phyloP scores from a whole-genome alignment of 176 grass and related monocot species.

The Puccinellia tenuiflora region DNA sequence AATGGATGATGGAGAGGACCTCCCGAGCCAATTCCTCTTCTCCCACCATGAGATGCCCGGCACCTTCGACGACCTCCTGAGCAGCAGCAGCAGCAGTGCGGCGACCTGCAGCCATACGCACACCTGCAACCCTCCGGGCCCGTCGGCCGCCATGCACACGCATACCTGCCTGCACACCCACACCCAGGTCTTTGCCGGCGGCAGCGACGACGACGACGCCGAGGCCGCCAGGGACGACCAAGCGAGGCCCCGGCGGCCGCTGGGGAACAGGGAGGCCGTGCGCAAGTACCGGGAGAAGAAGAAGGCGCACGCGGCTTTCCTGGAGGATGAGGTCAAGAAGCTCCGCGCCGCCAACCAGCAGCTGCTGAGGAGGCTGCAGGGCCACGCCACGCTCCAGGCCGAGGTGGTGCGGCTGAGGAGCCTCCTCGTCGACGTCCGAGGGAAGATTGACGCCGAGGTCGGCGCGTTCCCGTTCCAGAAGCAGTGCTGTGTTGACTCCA shows the following conservation, averaged over 20 bases:
- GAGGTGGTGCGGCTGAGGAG: slow-evolving; percentile 65
- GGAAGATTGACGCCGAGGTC: slow-evolving; percentile 74
- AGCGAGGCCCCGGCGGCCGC: slow-evolving; percentile 25
- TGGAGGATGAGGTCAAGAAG: slow-evolving; percentile 83
- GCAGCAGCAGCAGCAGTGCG: slow-evolving; percentile 2
- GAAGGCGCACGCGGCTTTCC: slow-evolving; percentile 76
- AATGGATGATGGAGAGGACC: slow-evolving; percentile 22
- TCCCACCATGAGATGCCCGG: slow-evolving; percentile 45
- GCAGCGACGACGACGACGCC: slow-evolving; percentile 20
- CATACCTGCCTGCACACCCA: slow-evolving; percentile 37
- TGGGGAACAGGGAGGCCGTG: slow-evolving; percentile 82
- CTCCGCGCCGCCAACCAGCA: slow-evolving; percentile 69
- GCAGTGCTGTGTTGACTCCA: slow-evolving; percentile 34
- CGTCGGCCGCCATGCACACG: slow-evolving; percentile 46
- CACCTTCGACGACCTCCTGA: slow-evolving; percentile 62
- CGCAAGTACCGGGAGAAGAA: slow-evolving; percentile 98
- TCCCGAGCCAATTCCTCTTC: slow-evolving; percentile 42
- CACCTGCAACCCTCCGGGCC: slow-evolving; percentile 66
- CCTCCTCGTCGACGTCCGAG: slow-evolving; percentile 70
- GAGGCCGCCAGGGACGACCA: slow-evolving; percentile 10
- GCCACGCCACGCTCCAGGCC: slow-evolving; percentile 53
- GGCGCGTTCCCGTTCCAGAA: slow-evolving; percentile 44
- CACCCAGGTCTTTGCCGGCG: slow-evolving; percentile 54
- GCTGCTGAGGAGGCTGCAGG: slow-evolving; percentile 54
- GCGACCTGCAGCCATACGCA: slow-evolving; percentile 81